Percentiles rank a stretch among this genome's conserved stretches.
phyloP scores from a whole-genome alignment of 495 filamentous ascomycete genomes.

The Pseudotulostoma volvatum region DNA sequence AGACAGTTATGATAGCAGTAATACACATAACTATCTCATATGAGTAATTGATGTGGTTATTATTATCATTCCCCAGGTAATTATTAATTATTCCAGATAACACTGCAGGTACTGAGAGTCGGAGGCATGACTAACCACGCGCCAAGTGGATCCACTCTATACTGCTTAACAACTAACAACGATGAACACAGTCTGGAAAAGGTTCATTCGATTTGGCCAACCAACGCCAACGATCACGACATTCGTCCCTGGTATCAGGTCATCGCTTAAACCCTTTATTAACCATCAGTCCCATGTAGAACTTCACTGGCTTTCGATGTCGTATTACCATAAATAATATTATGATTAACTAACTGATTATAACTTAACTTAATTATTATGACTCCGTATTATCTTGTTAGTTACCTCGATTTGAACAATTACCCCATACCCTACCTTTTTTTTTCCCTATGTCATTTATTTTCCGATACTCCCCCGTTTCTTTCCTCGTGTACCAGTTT shows the following conservation, averaged over 20 bases:
- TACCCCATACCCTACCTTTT: too few relatives aligned
- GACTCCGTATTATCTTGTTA: not conserved
- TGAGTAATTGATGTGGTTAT: not conserved
- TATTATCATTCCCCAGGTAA: not conserved
- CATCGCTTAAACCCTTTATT: constrained; percentile 25
- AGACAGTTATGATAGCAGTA: too few relatives aligned
- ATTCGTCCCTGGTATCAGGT: constrained; percentile 37
- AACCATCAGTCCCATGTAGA: too few relatives aligned
- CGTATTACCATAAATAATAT: not conserved
- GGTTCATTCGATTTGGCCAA: constrained; percentile 15
- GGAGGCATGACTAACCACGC: too few relatives aligned
- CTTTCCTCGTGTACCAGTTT: too few relatives aligned
- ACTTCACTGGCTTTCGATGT: not conserved
- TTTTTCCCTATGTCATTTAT: too few relatives aligned
- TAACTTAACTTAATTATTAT: not conserved
- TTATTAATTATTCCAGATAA: not conserved
- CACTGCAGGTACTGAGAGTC: too few relatives aligned
- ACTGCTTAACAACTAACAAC: not conserved
- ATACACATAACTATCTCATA: not conserved
- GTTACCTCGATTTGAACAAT: not conserved
- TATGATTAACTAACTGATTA: not conserved
- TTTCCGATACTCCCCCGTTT: too few relatives aligned
- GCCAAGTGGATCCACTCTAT: too few relatives aligned
- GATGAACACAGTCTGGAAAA: not conserved
- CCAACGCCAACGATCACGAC: constrained; percentile 28